Evolutionary conservation across 2,329 filamentous ascomycete species (phyloP).

Genomic region (Penicillium sp.): DNA sequence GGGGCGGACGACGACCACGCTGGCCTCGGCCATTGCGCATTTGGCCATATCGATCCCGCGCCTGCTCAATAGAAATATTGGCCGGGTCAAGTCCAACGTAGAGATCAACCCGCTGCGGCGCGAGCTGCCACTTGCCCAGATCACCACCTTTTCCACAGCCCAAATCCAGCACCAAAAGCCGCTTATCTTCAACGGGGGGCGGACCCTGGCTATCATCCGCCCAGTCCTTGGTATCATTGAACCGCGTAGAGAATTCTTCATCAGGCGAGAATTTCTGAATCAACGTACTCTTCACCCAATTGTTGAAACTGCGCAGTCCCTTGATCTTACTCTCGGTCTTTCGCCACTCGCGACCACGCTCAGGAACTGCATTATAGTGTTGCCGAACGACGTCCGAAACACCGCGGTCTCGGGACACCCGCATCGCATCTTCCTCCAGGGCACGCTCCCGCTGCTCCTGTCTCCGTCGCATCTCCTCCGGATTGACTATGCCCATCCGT

Average conservation of each 20-base stretch:
- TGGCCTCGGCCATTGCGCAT: conserved; percentile 64
- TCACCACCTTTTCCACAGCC: conserved; percentile 98
- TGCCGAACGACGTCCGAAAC: conserved; percentile 86
- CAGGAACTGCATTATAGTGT: conserved; percentile 94
- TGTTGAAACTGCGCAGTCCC: conserved; percentile 92
- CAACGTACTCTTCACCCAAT: conserved; percentile 97
- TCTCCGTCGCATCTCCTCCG: conserved; percentile 45
- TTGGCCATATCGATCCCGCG: conserved; percentile 76
- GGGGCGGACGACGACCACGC: conserved; percentile 58
- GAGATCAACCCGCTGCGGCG: conserved; percentile 85
- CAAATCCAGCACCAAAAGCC: conserved; percentile 84
- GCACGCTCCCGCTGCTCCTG: conserved; percentile 51
- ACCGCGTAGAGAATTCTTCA: conserved; percentile 68
- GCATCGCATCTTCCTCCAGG: conserved; percentile 42
- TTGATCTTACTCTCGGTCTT: conserved; percentile 94
- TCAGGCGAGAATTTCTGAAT: conserved; percentile 94
- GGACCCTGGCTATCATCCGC: conserved; percentile 41
- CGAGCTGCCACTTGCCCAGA: conserved; percentile 92
- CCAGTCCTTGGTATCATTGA: conserved; percentile 50
- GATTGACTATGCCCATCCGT: conserved; percentile 43
- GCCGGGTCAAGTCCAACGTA: conserved; percentile 96
- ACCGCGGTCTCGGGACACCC: conserved; percentile 53
- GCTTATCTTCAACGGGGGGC: conserved; percentile 48
- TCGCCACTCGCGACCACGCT: conserved; percentile 92
- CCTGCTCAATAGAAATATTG: conserved; percentile 89